Percentiles rank a stretch among this genome's conserved stretches.
These are phyloP conservation scores for Rugonectria rugulosa DNA, from an alignment of 2,329 filamentous ascomycete species.

Conservation along the genomic window DNA sequence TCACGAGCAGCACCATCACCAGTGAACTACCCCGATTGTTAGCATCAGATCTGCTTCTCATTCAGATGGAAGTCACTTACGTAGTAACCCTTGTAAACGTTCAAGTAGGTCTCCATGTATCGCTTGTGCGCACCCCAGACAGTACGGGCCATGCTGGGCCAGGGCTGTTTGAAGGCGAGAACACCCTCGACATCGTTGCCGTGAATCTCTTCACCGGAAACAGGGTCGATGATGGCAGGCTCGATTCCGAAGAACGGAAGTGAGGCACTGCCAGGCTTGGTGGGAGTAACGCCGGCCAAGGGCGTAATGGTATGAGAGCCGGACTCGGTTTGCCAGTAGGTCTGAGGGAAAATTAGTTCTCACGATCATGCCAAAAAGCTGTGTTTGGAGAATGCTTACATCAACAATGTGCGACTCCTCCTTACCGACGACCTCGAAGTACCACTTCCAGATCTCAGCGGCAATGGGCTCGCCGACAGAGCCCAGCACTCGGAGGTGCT, in stretches of 20 bases:
- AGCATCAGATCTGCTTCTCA: neutral
- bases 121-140: constrained; percentile 98
- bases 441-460: constrained; percentile 99
- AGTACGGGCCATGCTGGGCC: constrained; percentile 98
- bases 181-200: constrained; percentile 98
- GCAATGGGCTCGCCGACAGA: constrained; percentile 98
- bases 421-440: constrained; percentile 93
- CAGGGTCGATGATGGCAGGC: constrained; percentile 95
- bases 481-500: constrained; percentile 86
- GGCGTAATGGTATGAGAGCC: constrained; percentile 96
- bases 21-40: constrained; percentile 69
- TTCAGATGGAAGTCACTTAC: constrained; percentile 61
- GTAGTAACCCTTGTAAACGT: constrained; percentile 98
- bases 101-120: constrained; percentile 98
- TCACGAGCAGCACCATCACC: constrained; percentile 95
- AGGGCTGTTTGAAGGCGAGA: constrained; percentile 94
- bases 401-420: constrained; percentile 93
- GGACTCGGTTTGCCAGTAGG: constrained; percentile 99
- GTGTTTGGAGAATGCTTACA: constrained; percentile 64
- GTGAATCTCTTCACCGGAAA: constrained; percentile 89
- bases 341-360: constrained; percentile 61
- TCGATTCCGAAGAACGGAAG: constrained; percentile 99
- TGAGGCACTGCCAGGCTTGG: constrained; percentile 95
- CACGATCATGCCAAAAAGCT: neutral
- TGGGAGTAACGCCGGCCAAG: constrained; percentile 90